Conservation (phyloP, 164 flowering plant species). For the Piper longum region DNA sequence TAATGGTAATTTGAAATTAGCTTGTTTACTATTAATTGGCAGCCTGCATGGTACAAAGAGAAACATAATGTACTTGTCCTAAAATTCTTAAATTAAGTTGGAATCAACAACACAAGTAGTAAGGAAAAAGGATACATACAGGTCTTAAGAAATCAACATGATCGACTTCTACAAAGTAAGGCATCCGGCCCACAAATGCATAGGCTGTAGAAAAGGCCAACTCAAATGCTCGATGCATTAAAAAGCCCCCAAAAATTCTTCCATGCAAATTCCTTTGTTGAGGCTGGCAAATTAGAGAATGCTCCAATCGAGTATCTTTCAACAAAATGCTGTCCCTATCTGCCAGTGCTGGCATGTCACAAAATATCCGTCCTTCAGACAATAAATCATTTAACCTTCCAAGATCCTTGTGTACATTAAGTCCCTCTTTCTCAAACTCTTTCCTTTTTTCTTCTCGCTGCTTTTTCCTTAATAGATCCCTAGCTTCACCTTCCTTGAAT, state of each 20-base stretch:
- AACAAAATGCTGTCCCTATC: constrained; percentile 84
- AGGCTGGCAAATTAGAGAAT: constrained; percentile 82
- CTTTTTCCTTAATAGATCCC: constrained; percentile 51
- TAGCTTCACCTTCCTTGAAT: constrained; percentile 68
- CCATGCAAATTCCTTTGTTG: constrained; percentile 88
- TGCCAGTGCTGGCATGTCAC: constrained; percentile 91
- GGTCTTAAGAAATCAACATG: constrained; percentile 87
- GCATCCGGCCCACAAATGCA: constrained; percentile 64
- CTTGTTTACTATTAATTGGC: too few species aligned
- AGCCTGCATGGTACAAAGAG: background rate
- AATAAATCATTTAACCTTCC: constrained; percentile 44
- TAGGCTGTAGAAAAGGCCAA: constrained; percentile 80
- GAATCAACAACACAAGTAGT: background rate
- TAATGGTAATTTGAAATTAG: background rate
- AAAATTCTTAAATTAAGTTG: background rate
- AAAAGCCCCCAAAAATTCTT: constrained; percentile 82
- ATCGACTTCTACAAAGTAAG: constrained; percentile 76
- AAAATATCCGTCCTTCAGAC: constrained; percentile 79
- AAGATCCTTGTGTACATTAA: constrained; percentile 13
- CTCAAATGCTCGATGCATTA: constrained; percentile 82
- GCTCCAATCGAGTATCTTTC: constrained; percentile 54
- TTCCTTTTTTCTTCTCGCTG: constrained; percentile 27
- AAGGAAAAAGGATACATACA: constrained; percentile 29
- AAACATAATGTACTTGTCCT: background rate
- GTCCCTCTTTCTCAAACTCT: constrained; percentile 19